phyloP scores from a whole-genome alignment of 495 filamentous ascomycete genomes.

The Penicillium robsamsonii region DNA sequence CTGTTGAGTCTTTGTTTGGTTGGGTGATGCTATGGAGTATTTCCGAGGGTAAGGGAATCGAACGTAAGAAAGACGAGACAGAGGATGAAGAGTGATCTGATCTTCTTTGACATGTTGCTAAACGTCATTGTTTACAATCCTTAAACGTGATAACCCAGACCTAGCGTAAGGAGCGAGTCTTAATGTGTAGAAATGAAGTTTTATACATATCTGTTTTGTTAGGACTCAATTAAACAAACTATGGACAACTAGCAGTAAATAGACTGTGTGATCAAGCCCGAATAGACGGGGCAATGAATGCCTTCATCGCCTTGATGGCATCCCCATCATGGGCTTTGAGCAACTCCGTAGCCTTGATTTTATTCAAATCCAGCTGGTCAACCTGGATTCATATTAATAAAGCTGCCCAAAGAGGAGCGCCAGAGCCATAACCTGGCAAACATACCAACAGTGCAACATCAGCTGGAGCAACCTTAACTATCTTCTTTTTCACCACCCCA shows the following conservation, averaged over 20 bases:
- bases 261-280: conserved; percentile 14
- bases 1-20: conserved; percentile 49
- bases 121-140: neutral
- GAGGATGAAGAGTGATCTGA: conserved; percentile 23
- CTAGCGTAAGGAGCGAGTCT: neutral
- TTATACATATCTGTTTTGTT: neutral
- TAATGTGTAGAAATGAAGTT: neutral
- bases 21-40: conserved; percentile 51
- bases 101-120: neutral
- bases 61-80: conserved; percentile 25
- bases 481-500: conserved; percentile 46
- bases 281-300: conserved; percentile 51
- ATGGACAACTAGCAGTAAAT: neutral
- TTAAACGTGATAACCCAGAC: neutral
- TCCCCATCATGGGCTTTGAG: conserved; percentile 78
- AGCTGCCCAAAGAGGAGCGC: neutral
- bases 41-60: conserved; percentile 52
- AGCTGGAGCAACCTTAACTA: conserved; percentile 61
- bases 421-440: conserved; percentile 4
- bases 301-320: conserved; percentile 65
- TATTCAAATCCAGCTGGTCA: conserved; percentile 74
- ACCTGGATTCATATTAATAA: conserved; percentile 48
- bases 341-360: conserved; percentile 79
- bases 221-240: neutral
- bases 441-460: conserved; percentile 67